phyloP scores from a whole-genome alignment of 305 asterid genomes.

The Stenogyne calaminthoides region DNA sequence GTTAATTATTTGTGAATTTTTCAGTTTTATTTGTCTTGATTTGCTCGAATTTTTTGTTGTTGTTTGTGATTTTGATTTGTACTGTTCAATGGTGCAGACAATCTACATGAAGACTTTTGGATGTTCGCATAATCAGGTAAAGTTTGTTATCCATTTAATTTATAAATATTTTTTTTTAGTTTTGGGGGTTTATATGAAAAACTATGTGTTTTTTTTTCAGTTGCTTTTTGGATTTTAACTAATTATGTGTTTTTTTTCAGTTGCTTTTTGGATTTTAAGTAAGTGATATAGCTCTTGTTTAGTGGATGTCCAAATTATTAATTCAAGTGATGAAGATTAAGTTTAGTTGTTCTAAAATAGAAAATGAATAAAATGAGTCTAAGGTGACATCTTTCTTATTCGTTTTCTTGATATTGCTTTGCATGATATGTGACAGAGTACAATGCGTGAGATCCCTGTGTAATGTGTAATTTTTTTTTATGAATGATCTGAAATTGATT shows the following conservation, averaged over 20 bases:
- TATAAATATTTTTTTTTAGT: background rate
- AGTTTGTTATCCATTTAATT: background rate
- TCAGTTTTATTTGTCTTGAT: background rate
- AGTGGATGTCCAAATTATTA: conserved; percentile 10
- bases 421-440: background rate
- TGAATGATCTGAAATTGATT: conserved; percentile 2
- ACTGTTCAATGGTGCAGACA: conserved; percentile 26
- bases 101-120: conserved; percentile 35
- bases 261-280: conserved; percentile 4
- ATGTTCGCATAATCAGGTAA: conserved; percentile 34
- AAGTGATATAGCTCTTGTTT: conserved; percentile 15
- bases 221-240: conserved; percentile 4
- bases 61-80: background rate
- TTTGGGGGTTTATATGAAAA: background rate
- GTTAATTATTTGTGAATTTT: conserved; percentile 1
- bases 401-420: background rate
- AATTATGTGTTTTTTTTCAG: background rate
- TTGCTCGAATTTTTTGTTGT: background rate
- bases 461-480: background rate
- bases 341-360: background rate
- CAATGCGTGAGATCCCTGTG: background rate
- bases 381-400: background rate
- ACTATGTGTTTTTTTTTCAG: background rate
- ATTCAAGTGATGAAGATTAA: background rate
- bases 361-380: background rate